These are phyloP conservation scores for Barnettozyma hawaiiensis DNA, from an alignment of 1,139 yeast species.

Conservation along the genomic window DNA sequence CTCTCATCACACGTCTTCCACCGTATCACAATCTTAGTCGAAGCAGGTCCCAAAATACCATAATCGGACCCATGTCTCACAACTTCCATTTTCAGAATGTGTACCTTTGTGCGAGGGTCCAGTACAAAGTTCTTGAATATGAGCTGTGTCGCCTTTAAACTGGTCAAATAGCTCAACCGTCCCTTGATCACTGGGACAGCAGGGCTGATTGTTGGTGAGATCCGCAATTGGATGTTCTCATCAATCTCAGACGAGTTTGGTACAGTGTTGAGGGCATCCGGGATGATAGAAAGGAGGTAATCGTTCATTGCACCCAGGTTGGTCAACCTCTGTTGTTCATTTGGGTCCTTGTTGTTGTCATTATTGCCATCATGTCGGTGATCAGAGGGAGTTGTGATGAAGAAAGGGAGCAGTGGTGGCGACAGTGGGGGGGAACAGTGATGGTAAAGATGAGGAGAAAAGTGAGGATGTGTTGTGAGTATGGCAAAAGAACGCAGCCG, in stretches of 20 bases:
- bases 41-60: slow-evolving; percentile 26
- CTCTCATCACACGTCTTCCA: slow-evolving; percentile 52
- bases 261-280: slow-evolving; percentile 47
- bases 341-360: neutral
- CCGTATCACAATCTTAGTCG: slow-evolving; percentile 50
- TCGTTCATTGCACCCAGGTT: slow-evolving; percentile 59
- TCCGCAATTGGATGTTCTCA: slow-evolving; percentile 45
- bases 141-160: slow-evolving; percentile 45
- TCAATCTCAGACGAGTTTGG: slow-evolving; percentile 43
- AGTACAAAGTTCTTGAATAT: slow-evolving; percentile 49
- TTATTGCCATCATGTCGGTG: neutral
- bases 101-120: slow-evolving; percentile 40
- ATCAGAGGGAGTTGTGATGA: neutral
- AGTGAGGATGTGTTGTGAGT: neutral
- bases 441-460: neutral
- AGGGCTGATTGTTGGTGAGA: slow-evolving; percentile 54
- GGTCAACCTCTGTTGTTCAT: slow-evolving; percentile 35
- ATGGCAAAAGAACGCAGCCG: neutral
- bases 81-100: slow-evolving; percentile 38
- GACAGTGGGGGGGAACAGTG: neutral
- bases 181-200: slow-evolving; percentile 60
- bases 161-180: slow-evolving; percentile 46
- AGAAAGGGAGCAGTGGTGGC: slow-evolving; percentile 1
- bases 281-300: slow-evolving; percentile 46
- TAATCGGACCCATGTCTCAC: slow-evolving; percentile 12